A percentile compares a stretch with the other conserved stretches of the same genome.
Conservation (phyloP, 2,329 filamentous ascomycete species). For the Cercospora sp. region DNA sequence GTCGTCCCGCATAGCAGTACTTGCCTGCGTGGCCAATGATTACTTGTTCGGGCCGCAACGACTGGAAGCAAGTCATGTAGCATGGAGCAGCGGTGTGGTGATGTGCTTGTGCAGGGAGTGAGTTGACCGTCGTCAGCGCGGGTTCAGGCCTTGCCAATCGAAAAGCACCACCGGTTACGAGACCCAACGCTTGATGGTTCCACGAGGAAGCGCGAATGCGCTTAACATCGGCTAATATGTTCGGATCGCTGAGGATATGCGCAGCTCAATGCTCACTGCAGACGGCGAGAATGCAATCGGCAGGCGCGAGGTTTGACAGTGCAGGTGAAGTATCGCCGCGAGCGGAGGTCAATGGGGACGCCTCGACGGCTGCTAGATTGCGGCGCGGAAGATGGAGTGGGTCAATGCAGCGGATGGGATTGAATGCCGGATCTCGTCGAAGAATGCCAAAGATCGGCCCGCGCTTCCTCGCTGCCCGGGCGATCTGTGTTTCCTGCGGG, state of each 20-base stretch:
- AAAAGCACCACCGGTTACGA: neutral
- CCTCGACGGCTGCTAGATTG: constrained; percentile 17
- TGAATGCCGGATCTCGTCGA: constrained; percentile 11
- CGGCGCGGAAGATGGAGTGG: constrained; percentile 24
- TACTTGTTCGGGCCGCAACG: constrained; percentile 20
- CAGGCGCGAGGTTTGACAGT: neutral
- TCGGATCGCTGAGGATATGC: constrained; percentile 5
- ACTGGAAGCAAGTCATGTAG: constrained; percentile 19
- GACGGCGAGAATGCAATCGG: neutral
- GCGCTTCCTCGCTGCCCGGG: neutral
- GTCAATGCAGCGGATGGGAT: constrained; percentile 3
- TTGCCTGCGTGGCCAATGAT: constrained; percentile 17
- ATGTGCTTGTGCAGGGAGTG: constrained; percentile 6
- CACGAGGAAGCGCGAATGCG: constrained; percentile 18
- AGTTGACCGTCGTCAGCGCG: constrained; percentile 11
- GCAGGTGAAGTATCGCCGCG: constrained; percentile 1
- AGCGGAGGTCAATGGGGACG: neutral
- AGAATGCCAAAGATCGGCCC: constrained; percentile 14
- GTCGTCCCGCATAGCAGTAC: constrained; percentile 31
- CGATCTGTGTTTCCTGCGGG: neutral
- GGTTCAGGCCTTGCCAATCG: constrained; percentile 4
- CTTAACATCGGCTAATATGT: constrained; percentile 23
- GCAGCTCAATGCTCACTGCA: neutral
- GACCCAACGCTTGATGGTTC: constrained; percentile 11
- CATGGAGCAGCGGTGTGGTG: constrained; percentile 16